phyloP scores from a whole-genome alignment of 805 yeast genomes.

The Nakazawaea wickerhamii region DNA sequence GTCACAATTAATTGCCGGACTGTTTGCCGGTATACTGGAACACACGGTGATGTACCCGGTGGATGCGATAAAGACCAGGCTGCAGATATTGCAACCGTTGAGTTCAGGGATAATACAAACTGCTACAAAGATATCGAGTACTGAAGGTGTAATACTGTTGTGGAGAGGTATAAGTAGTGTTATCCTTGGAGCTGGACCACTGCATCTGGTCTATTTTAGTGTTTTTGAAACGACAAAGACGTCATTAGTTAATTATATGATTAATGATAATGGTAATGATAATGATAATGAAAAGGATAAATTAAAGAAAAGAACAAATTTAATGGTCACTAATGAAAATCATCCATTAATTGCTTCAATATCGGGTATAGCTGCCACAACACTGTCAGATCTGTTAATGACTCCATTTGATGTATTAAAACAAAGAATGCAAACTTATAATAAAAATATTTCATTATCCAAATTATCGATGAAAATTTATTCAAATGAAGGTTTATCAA shows the following conservation, averaged over 20 bases:
- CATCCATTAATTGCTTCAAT: slow-evolving; percentile 80
- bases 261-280: no score
- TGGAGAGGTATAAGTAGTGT: slow-evolving; percentile 95
- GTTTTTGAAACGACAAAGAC: slow-evolving; percentile 83
- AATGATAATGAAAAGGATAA: no score
- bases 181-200: slow-evolving; percentile 97
- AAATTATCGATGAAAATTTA: slow-evolving; percentile 34
- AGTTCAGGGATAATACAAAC: slow-evolving; percentile 51
- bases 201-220: slow-evolving; percentile 95
- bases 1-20: slow-evolving; percentile 88
- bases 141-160: slow-evolving; percentile 82
- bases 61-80: slow-evolving; percentile 92
- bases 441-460: slow-evolving; percentile 16
- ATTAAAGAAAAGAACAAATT: slow-evolving; percentile 23
- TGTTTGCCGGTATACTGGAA: slow-evolving; percentile 99
- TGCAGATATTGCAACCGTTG: slow-evolving; percentile 54
- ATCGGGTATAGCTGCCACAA: slow-evolving; percentile 90
- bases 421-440: slow-evolving; percentile 82
- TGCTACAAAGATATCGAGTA: slow-evolving; percentile 68
- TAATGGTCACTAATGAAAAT: slow-evolving; percentile 52
- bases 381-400: slow-evolving; percentile 93
- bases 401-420: slow-evolving; percentile 94
- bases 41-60: slow-evolving; percentile 96
- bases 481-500: slow-evolving; percentile 60
- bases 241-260: slow-evolving; percentile 34